A percentile compares a stretch with the other conserved stretches of the same genome.
These are phyloP conservation scores for Aspergillus amoenus DNA, from an alignment of 2,329 filamentous ascomycete genomes.

Conservation along the genomic window DNA sequence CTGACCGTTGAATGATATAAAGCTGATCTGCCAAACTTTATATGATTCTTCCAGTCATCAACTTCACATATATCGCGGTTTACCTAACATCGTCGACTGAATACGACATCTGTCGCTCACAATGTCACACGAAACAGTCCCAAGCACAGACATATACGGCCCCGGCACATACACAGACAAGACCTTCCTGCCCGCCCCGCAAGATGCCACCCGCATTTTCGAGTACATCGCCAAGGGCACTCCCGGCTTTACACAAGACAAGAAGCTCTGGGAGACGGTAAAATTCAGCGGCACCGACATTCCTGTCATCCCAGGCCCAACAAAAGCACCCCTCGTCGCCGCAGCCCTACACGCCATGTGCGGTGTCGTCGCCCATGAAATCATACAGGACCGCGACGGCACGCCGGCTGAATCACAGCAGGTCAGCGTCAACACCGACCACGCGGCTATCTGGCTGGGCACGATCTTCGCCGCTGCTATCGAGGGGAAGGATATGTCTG, in stretches of 20 bases:
- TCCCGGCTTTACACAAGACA: conserved; percentile 42
- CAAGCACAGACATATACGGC: conserved; percentile 34
- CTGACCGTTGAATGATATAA: background rate
- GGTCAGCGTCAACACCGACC: conserved; percentile 49
- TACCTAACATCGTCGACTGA: no score
- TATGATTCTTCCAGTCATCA: background rate
- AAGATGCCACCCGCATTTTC: conserved; percentile 42
- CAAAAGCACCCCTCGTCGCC: conserved; percentile 44
- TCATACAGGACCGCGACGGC: conserved; percentile 29
- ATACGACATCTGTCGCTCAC: no score
- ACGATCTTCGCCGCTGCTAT: conserved; percentile 41
- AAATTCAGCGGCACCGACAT: conserved; percentile 41
- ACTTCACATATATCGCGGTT: background rate
- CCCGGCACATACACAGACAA: conserved; percentile 44
- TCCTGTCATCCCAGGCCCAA: conserved; percentile 45
- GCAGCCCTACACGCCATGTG: conserved; percentile 47
- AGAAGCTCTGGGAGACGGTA: conserved; percentile 28
- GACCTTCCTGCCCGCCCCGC: conserved; percentile 34
- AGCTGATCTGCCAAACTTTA: background rate
- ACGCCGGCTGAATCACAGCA: conserved; percentile 8
- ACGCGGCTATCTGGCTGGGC: conserved; percentile 48
- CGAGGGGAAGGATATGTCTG: conserved; percentile 35
- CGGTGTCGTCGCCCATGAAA: conserved; percentile 44
- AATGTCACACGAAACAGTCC: conserved; percentile 14
- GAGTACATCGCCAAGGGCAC: conserved; percentile 38